phyloP scores from a whole-genome alignment of 768 basidiomycete genomes.

The Mycena olivaceomarginata region DNA sequence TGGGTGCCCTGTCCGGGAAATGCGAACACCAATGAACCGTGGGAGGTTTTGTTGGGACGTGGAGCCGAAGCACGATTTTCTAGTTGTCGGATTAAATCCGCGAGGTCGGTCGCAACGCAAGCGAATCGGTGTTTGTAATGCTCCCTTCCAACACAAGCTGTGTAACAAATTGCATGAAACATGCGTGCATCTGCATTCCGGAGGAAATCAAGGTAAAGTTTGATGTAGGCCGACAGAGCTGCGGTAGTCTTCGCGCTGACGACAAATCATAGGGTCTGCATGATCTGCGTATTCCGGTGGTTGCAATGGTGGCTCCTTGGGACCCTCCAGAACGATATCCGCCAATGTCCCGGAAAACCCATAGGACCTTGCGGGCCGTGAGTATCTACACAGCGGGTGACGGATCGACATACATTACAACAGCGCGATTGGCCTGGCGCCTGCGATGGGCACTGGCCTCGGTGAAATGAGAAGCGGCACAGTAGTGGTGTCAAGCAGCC shows the following conservation, averaged over 20 bases:
- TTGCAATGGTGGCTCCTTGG: not conserved
- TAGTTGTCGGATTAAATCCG: slow-evolving; percentile 26
- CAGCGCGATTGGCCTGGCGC: slow-evolving; percentile 7
- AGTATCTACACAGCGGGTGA: not conserved
- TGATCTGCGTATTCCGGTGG: not conserved
- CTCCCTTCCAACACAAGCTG: slow-evolving; percentile 37
- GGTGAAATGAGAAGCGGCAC: slow-evolving; percentile 34
- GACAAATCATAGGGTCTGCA: slow-evolving; percentile 32
- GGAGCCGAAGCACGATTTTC: not conserved
- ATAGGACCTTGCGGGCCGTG: slow-evolving; percentile 28
- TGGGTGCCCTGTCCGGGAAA: slow-evolving; percentile 42
- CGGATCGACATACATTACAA: slow-evolving; percentile 31
- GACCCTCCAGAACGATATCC: slow-evolving; percentile 29
- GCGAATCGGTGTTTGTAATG: slow-evolving; percentile 38
- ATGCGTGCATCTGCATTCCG: not conserved
- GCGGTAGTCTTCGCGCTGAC: slow-evolving; percentile 38
- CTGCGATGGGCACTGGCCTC: not conserved
- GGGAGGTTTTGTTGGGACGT: not conserved
- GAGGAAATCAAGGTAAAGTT: slow-evolving; percentile 28
- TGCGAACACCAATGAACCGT: slow-evolving; percentile 22
- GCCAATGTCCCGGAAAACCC: slow-evolving; percentile 41
- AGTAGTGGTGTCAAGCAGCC: slow-evolving; percentile 2
- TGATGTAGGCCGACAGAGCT: slow-evolving; percentile 36
- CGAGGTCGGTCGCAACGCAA: slow-evolving; percentile 32
- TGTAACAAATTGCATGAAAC: slow-evolving; percentile 40